Base-by-base conservation (phyloP, 2,329 filamentous ascomycete species). In the Penicillium oxalicum region DNA sequence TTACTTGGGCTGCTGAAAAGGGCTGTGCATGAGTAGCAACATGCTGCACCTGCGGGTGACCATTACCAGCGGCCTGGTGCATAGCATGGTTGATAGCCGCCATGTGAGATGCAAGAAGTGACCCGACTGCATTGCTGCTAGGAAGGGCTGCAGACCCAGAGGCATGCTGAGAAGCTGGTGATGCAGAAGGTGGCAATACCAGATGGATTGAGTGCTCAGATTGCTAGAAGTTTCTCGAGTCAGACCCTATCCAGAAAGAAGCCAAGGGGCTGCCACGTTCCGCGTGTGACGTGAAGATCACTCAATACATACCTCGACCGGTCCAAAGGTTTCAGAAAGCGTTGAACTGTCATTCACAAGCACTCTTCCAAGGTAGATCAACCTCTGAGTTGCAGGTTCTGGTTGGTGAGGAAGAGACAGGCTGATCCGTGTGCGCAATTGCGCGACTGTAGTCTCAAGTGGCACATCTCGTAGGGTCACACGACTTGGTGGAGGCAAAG, bases 321-420 rank as follows among this genome's bases (percentile, higher is more conserved):
- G 65, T 36, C 77, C 75, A 52, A 84, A 70, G 4, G 81, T 68
- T 33, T 72, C 68, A 28, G 66, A 64, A 47, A 84, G 63, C 0
- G 70, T 75, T 34, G 74, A 71, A 24, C 68, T 65, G 50, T 78
- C 72, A 53, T 77, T 70, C 5, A 71, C 61, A 5, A 83, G 70
- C 27, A 76, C 73, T 48, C 76, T 71, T 18, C 81, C 81, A 43
- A 73, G 68, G 56, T 81, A 82, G 18, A 84, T 81, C 49, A 84
- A 62, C 38, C 79, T 72, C 66, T 83, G 81, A 38, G 70, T 63
- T 13, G 70, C 62, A 0, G 74, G 69, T 7, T 65, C 44, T 29
- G 77, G 74, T 47, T 69, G 68, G 28, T 68, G 68, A 7, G 76
- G 70, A n/a, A 82, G 62, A 8, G 70, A 64, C 49, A 74, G 60